Evolutionary conservation across 306 rosid species (phyloP).

Genomic region (Spatholobus suberectus): DNA sequence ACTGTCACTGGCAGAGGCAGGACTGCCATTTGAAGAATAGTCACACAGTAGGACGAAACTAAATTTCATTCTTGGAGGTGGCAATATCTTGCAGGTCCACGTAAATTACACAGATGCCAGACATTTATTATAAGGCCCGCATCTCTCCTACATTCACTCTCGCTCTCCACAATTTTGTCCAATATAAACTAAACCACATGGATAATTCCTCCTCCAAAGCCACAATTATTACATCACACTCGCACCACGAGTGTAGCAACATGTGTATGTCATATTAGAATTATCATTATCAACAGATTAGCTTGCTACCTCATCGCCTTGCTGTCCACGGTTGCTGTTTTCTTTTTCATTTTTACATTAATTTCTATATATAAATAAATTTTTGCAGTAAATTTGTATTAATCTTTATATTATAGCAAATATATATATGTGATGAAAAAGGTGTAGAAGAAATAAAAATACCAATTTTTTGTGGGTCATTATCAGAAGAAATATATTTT

Average conservation of each 20-base stretch:
- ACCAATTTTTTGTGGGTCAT: background rate
- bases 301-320: background rate
- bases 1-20: background rate
- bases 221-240: constrained; percentile 28
- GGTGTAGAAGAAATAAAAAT: no score
- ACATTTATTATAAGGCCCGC: constrained; percentile 34
- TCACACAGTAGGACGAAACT: background rate
- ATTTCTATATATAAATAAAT: no score
- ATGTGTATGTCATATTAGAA: background rate
- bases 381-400: no score
- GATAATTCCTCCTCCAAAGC: constrained; percentile 26
- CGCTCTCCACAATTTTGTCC: background rate
- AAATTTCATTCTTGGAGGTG: background rate
- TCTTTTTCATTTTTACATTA: background rate
- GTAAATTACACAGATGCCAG: constrained; percentile 23
- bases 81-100: constrained; percentile 38
- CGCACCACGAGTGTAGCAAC: background rate
- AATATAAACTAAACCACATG: background rate
- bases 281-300: constrained; percentile 1
- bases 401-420: no score
- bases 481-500: no score
- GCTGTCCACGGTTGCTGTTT: background rate
- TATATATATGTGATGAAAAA: no score
- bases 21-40: background rate
- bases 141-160: background rate